Evolutionary conservation across 1,139 yeast genomes (phyloP).

Genomic region (Meyerozyma smithsonii): DNA sequence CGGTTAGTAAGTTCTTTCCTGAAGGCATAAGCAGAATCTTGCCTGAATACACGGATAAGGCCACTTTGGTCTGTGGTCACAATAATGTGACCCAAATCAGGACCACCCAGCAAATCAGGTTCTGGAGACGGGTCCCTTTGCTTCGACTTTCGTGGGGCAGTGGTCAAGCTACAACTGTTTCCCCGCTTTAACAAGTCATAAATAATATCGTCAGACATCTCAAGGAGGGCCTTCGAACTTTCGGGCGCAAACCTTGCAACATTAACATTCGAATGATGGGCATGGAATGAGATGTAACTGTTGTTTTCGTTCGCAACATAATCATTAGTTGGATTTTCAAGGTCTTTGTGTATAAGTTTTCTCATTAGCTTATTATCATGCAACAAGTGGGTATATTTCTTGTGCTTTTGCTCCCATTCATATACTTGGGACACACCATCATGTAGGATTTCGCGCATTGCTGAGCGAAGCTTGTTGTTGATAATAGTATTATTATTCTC

Average conservation of each 20-base stretch:
- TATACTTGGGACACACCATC: slow-evolving; percentile 34
- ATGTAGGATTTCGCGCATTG: slow-evolving; percentile 30
- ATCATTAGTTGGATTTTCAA: slow-evolving; percentile 19
- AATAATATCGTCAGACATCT: slow-evolving; percentile 72
- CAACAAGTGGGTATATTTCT: slow-evolving; percentile 27
- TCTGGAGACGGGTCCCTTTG: slow-evolving; percentile 3
- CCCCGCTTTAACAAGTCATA: slow-evolving; percentile 51
- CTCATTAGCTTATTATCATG: slow-evolving; percentile 30
- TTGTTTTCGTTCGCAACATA: slow-evolving; percentile 44
- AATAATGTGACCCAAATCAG: slow-evolving; percentile 42
- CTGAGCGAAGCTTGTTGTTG: slow-evolving; percentile 32
- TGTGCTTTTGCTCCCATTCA: slow-evolving; percentile 29
- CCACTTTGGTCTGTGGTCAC: slow-evolving; percentile 79
- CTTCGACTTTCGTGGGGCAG: neutral
- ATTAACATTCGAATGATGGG: slow-evolving; percentile 70
- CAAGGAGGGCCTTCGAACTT: slow-evolving; percentile 59
- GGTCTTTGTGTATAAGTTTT: slow-evolving; percentile 18
- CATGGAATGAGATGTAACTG: slow-evolving; percentile 67
- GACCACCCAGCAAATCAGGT: neutral
- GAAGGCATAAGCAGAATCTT: slow-evolving; percentile 57
- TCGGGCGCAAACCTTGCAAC: slow-evolving; percentile 78
- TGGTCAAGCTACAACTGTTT: slow-evolving; percentile 9
- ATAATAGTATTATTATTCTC: slow-evolving; percentile 39
- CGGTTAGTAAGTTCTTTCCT: slow-evolving; percentile 20
- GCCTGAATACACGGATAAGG: slow-evolving; percentile 68